Evolutionary conservation across 345 rosid species (phyloP).

Genomic region (Euphorbia pulcherrima): DNA sequence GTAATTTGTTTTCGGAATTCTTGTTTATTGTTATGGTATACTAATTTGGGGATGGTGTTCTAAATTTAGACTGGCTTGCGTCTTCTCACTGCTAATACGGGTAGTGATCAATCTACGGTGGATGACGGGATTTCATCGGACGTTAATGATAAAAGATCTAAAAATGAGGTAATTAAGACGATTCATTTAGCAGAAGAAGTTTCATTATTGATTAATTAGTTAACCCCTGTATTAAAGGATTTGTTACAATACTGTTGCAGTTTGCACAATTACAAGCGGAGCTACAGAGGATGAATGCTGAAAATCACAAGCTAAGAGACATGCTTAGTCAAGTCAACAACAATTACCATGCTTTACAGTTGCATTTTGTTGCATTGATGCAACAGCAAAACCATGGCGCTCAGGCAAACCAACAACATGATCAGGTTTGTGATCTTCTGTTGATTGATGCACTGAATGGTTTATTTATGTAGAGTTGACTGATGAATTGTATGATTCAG

Average conservation of each 20-base stretch:
- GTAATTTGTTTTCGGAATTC: not conserved
- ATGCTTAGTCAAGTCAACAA: slow-evolving; percentile 67
- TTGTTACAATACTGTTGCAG: slow-evolving; percentile 23
- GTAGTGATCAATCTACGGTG: slow-evolving; percentile 79
- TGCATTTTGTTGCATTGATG: slow-evolving; percentile 59
- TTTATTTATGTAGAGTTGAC: not conserved
- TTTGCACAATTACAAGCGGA: slow-evolving; percentile 55
- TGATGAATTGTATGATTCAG: slow-evolving; percentile 25
- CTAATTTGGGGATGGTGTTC: no score
- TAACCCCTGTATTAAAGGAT: not conserved
- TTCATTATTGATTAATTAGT: not conserved
- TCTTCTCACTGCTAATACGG: slow-evolving; percentile 58
- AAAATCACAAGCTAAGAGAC: slow-evolving; percentile 68
- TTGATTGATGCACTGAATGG: not conserved
- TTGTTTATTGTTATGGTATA: not conserved
- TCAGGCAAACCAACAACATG: slow-evolving; percentile 28
- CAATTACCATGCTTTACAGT: slow-evolving; percentile 60
- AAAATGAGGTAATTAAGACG: slow-evolving; percentile 49
- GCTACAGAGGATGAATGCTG: slow-evolving; percentile 61
- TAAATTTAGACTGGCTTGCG: slow-evolving; percentile 64
- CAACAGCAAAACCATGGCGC: slow-evolving; percentile 32
- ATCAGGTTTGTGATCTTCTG: slow-evolving; percentile 25
- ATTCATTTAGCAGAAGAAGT: not conserved
- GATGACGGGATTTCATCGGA: slow-evolving; percentile 71
- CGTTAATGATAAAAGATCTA: slow-evolving; percentile 48